Percentiles rank a stretch among this genome's conserved stretches.
These are phyloP conservation scores for Ganoderma leucocontextum DNA, from an alignment of 1,284 basidiomycete species.

Conservation along the genomic window DNA sequence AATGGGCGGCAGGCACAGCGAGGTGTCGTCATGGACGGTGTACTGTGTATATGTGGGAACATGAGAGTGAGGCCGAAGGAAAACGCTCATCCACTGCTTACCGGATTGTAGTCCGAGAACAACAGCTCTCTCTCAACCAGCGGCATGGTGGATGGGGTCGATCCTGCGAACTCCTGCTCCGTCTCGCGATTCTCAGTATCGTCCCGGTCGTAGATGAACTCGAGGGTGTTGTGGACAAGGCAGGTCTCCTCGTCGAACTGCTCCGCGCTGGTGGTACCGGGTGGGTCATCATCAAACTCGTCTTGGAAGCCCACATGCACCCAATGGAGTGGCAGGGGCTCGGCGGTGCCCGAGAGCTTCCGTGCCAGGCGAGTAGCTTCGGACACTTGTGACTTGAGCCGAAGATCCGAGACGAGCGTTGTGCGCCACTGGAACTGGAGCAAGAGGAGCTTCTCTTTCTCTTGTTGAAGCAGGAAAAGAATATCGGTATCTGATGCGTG, in stretches of 20 bases:
- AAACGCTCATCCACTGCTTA: background rate
- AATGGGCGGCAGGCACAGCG: background rate
- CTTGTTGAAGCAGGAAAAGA: slow-evolving; percentile 21
- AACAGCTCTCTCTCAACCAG: background rate
- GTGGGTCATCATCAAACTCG: background rate
- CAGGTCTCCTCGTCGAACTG: slow-evolving; percentile 1
- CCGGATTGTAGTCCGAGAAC: background rate
- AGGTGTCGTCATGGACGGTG: background rate
- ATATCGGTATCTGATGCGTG: slow-evolving; percentile 20
- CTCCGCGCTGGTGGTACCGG: too few relatives aligned
- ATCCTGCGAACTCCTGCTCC: background rate
- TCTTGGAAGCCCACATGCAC: background rate
- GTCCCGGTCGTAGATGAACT: background rate
- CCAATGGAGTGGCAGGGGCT: background rate
- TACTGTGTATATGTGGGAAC: background rate
- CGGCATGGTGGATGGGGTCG: background rate
- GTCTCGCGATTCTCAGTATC: background rate
- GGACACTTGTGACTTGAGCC: background rate
- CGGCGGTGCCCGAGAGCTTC: background rate
- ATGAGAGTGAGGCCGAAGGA: background rate
- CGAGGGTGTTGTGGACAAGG: background rate
- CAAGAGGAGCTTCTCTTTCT: slow-evolving; percentile 12
- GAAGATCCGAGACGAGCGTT: slow-evolving; percentile 20
- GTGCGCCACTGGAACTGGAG: slow-evolving; percentile 28
- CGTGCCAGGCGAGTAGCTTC: background rate